Percentiles rank a stretch among this genome's conserved stretches.
phyloP scores from a whole-genome alignment of 768 basidiomycete genomes.

The Podaxis sp. region DNA sequence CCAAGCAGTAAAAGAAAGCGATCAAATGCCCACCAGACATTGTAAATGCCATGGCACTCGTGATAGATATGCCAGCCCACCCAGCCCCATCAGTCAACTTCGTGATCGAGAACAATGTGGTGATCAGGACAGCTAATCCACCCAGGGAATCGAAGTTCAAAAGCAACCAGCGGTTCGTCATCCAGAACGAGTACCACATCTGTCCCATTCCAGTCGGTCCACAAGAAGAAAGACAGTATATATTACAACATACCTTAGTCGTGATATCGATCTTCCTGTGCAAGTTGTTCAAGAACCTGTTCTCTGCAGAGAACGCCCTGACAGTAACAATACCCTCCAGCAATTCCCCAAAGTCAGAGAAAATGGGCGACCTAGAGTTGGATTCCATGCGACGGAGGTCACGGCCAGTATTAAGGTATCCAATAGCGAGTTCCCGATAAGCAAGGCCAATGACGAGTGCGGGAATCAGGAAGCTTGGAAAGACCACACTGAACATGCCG shows the following conservation, averaged over 20 bases:
- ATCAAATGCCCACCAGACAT: slow-evolving; percentile 27
- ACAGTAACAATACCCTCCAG: slow-evolving; percentile 91
- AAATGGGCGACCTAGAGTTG: slow-evolving; percentile 80
- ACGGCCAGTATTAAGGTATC: slow-evolving; percentile 75
- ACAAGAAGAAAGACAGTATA: neutral
- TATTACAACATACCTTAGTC: slow-evolving; percentile 48
- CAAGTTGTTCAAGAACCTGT: slow-evolving; percentile 68
- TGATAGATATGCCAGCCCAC: slow-evolving; percentile 69
- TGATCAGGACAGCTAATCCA: slow-evolving; percentile 66
- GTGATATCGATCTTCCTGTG: slow-evolving; percentile 73
- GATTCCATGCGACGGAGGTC: slow-evolving; percentile 90
- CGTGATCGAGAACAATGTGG: slow-evolving; percentile 71
- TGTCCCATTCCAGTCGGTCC: slow-evolving; percentile 15
- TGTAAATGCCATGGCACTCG: slow-evolving; percentile 57
- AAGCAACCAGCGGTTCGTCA: slow-evolving; percentile 84
- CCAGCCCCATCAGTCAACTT: slow-evolving; percentile 52
- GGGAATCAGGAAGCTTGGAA: slow-evolving; percentile 81
- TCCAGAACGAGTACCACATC: slow-evolving; percentile 90
- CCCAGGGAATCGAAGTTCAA: slow-evolving; percentile 81
- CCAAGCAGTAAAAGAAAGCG: neutral
- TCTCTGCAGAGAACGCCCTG: slow-evolving; percentile 83
- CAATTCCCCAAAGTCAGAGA: slow-evolving; percentile 77
- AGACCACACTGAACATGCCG: slow-evolving; percentile 47
- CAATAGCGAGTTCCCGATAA: slow-evolving; percentile 66
- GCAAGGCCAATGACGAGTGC: slow-evolving; percentile 67